Evolutionary conservation across 176 grass and related monocot species (phyloP), one percentile per base, ranked within the genome.

Genomic region (Carex cristatella): DNA sequence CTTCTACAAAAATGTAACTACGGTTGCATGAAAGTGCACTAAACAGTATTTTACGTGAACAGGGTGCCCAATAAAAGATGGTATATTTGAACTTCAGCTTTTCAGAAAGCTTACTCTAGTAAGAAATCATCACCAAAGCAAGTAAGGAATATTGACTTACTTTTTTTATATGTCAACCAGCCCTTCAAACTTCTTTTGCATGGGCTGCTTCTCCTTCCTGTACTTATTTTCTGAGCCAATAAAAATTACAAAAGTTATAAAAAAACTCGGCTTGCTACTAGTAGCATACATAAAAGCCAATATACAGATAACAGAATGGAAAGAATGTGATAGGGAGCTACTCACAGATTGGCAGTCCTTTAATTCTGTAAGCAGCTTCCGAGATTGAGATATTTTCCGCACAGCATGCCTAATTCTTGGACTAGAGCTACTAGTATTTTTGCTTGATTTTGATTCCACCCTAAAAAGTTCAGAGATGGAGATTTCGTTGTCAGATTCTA

Each of bases 1-100:
- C 72, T 55, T 10, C 72, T 76, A 49, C 72, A 76, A 28, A 76
- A 76, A 76, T 76, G 72, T 76, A 55, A 53, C 9, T 76, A 76
- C 30, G 2, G 48, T 76, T 54, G 4, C 10, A 54, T 32, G 10
- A 30, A 14, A 31, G 72, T 54, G 11, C 72, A 55, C 72, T 55
- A 10, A 3, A 30, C 49, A 30, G n/a, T 76, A 55, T 76, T 76
- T 55, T 55, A 55, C 2, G n/a, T 54, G 48, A 48, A 31, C 23
- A 31, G 19, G n/a, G 32, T 69, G 12, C 32, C 32, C 37, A 4
- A 14, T 37, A 1, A 8, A 18, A 76, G 2, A 11, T 23, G 18
- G 72, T 5, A 55, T 13, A 16, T 69, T 69, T n/a, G 2, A 18
- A 42, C 35, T 69, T 69, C 65, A 37, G 30, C 65, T 35, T 14